Base-by-base conservation (phyloP, 345 rosid genomes). In the Trapa bicornis region DNA sequence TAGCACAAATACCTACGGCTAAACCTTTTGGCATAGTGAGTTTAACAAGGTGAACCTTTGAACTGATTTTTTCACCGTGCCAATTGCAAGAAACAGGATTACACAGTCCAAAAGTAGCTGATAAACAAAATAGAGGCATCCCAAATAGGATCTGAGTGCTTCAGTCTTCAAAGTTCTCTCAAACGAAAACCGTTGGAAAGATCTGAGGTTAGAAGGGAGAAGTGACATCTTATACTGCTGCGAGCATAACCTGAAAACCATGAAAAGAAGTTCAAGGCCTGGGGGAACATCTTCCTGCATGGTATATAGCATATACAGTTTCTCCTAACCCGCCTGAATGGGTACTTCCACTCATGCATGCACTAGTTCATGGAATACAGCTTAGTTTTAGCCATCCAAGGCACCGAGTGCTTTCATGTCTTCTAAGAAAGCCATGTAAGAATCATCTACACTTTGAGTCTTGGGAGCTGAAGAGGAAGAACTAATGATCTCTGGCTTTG, bases 361-460 rank as follows among this genome's bases (percentile, higher is more conserved):
- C 50, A 6, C 37, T 41, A 11, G 16, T 17, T 29, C 17, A 43
- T n/a, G 6, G 37, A 42, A 43, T 50, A 2, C 56, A 50, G 56
- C 42, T 58, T 6, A 15, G 36, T 16, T 64, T 85, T 80, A 94
- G 67, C 87, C 69, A 73, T 94, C 99, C 67, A 94, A 95, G 0
- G 97, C 99, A 45, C 99, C 99, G 5, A 94, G 96, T 37, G 97
- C 97, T 80, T 94, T 91, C 99, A 94, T 94, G 82, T 94, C 99
- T 69, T 91, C 99, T 69, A 94, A 73, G 80, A 91, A 94, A 64
- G 97, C 93, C 37, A 57, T 68, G 71, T 94, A 94, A 0, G 97
- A 89, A 74, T 94, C 97, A 67, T 94, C 97, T 50, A 91, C 86
- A 80, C 96, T 89, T 76, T 73, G 83, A 53, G 81, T 57, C 80